Percentiles rank a stretch among this genome's conserved stretches.
phyloP scores from a whole-genome alignment of 495 filamentous ascomycete genomes.

The Amphirosellinia nigrospora region DNA sequence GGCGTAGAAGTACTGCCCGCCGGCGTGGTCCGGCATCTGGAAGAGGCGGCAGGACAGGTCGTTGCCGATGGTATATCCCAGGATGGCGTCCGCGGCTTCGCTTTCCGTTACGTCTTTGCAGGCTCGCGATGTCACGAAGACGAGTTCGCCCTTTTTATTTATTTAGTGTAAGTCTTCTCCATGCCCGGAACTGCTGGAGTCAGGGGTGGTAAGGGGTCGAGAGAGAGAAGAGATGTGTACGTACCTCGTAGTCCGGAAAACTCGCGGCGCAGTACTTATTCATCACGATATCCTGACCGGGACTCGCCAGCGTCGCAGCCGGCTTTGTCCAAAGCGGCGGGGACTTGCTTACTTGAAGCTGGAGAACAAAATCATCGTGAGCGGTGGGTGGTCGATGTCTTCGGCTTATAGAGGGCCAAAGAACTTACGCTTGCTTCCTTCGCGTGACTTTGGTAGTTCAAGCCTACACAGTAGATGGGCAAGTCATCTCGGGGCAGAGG shows the following conservation, averaged over 20 bases:
- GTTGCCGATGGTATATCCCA: constrained; percentile 56
- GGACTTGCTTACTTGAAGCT: constrained; percentile 44
- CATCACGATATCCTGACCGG: constrained; percentile 44
- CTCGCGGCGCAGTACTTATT: constrained; percentile 47
- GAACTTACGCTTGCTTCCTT: constrained; percentile 44
- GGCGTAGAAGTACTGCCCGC: constrained; percentile 52
- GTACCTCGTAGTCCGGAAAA: constrained; percentile 44
- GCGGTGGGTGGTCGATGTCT: neutral
- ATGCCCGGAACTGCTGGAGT: neutral
- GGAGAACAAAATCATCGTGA: neutral
- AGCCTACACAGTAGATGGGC: constrained; percentile 49
- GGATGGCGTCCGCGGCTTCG: constrained; percentile 44
- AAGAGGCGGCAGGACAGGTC: constrained; percentile 52
- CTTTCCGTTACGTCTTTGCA: constrained; percentile 42
- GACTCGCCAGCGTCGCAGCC: constrained; percentile 42
- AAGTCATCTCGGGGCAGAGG: constrained; percentile 29
- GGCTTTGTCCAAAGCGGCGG: constrained; percentile 54
- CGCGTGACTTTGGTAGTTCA: constrained; percentile 53
- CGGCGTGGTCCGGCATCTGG: constrained; percentile 45
- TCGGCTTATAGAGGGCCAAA: too few species aligned
- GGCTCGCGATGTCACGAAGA: constrained; percentile 47
- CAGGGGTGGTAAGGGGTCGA: too few species aligned
- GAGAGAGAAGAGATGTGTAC: neutral
- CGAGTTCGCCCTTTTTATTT: constrained; percentile 39
- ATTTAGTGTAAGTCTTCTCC: neutral